Base-by-base conservation (phyloP, 2,329 filamentous ascomycete species). In the Penicillium sp. region DNA sequence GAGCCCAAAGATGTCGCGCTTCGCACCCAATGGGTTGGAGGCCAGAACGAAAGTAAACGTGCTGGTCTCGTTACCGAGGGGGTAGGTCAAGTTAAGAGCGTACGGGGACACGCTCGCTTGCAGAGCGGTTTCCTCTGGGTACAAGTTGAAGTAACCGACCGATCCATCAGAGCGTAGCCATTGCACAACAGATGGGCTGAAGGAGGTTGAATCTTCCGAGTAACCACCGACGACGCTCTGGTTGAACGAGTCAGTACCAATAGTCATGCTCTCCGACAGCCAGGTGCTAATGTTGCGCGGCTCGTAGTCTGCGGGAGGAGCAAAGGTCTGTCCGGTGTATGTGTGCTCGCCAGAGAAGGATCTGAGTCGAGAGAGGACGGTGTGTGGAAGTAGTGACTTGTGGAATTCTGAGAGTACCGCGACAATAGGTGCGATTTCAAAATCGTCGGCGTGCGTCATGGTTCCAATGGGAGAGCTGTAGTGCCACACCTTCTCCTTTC, bases 171-270 rank as follows among this genome's bases (percentile, higher is more conserved):
- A 74, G 4, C 74, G 75, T 16, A 73, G 65, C 84, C 84, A 87
- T 62, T 87, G 84, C 0, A 83, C 76, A 5, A 86, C 79, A 0
- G 81, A 80, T 0, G 84, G 84, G 57, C 81, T 85, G 67, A 84
- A 87, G 0, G 79, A 77, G 6, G 66, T 73, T 5, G 77, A 76
- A 45, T 79, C 81, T 51, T 75, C 74, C 1, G 77, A 74, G 5
- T 80, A 79, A 0, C 84, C 84, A 9, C 83, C 84, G 5, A 85
- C 66, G 1, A 78, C 76, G 43, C 75, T 79, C 66, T 86, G 78
- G 12, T 80, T 75, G 61, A 83, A 84, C 0, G 81, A 80, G 63
- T 84, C 79, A 0, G 80, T 82, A 38, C 84, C 84, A 59, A 87
- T 85, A 8, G 79, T 84, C 11, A 87, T 70, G 23, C 81, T 77